Conservation (phyloP, 768 basidiomycete genomes). For the Cubamyces sp. region DNA sequence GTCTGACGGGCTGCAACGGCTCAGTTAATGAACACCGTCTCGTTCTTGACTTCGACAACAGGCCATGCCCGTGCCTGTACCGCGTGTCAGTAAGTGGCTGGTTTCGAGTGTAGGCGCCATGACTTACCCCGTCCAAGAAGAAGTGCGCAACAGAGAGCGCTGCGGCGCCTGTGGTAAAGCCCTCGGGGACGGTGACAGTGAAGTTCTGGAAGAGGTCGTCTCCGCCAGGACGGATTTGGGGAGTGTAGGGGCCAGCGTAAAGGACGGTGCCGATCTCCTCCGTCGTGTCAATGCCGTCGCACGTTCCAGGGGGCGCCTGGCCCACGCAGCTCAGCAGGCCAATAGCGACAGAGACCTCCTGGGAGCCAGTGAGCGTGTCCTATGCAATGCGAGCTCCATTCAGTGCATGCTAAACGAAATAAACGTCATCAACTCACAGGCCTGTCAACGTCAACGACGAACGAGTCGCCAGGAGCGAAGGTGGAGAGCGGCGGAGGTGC, state of each 20-base stretch:
- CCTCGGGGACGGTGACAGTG: conserved; percentile 31
- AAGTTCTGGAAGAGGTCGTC: conserved; percentile 32
- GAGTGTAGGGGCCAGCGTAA: conserved; percentile 35
- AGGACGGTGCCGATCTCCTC: conserved; percentile 35
- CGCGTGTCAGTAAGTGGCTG: background rate
- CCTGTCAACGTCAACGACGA: conserved; percentile 40
- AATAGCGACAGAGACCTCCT: conserved; percentile 41
- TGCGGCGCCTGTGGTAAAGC: conserved; percentile 21
- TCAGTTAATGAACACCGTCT: background rate
- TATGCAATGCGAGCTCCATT: conserved; percentile 6
- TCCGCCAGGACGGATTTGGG: conserved; percentile 22
- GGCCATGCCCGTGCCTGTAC: conserved; percentile 10
- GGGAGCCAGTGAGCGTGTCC: conserved; percentile 36
- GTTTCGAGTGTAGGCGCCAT: background rate
- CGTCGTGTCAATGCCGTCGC: conserved; percentile 26
- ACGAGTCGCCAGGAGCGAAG: conserved; percentile 4
- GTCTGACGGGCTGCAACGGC: background rate
- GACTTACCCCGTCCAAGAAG: conserved; percentile 29
- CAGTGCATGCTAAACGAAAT: background rate
- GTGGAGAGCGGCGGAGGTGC: conserved; percentile 1
- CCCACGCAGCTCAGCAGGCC: conserved; percentile 32
- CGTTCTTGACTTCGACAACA: conserved; percentile 2
- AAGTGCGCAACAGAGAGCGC: conserved; percentile 29
- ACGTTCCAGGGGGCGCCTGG: conserved; percentile 16
- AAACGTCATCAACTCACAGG: conserved; percentile 33